These are phyloP conservation scores for Vinca major DNA, from an alignment of 305 asterid species.

Conservation along the genomic window DNA sequence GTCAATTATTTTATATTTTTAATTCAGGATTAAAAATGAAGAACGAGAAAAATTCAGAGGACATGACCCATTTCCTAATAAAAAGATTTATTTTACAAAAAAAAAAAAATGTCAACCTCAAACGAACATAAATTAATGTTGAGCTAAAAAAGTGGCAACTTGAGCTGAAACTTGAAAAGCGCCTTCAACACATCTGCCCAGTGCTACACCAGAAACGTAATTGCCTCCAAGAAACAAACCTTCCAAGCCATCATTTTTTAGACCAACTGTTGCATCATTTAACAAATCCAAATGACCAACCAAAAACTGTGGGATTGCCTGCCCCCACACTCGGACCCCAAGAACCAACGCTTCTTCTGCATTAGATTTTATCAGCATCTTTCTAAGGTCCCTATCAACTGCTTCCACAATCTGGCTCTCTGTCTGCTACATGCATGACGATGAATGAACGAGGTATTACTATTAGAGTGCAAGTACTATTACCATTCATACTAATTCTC, in stretches of 20 bases:
- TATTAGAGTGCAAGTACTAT: background rate
- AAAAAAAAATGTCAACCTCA: too few relatives aligned
- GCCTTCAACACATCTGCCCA: slow-evolving; percentile 92
- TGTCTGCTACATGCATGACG: slow-evolving; percentile 32
- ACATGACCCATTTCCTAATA: too few relatives aligned
- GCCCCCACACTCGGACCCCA: slow-evolving; percentile 86
- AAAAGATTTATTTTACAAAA: too few relatives aligned
- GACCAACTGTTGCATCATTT: slow-evolving; percentile 51
- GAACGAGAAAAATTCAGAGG: too few relatives aligned
- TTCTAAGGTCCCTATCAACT: slow-evolving; percentile 88
- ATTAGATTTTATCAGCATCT: slow-evolving; percentile 61
- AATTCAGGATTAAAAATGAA: too few relatives aligned
- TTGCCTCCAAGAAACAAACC: slow-evolving; percentile 89
- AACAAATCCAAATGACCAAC: slow-evolving; percentile 75
- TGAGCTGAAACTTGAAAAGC: slow-evolving; percentile 74
- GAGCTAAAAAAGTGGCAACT: slow-evolving; percentile 59
- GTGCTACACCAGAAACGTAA: slow-evolving; percentile 80
- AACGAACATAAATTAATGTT: slow-evolving; percentile 10
- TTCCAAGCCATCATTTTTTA: slow-evolving; percentile 41
- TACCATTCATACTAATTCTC: background rate
- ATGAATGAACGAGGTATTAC: slow-evolving; percentile 15
- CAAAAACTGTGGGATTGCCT: slow-evolving; percentile 87
- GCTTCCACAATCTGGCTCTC: slow-evolving; percentile 78
- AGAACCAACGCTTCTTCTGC: slow-evolving; percentile 61
- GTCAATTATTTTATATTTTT: too few relatives aligned